Conservation (phyloP, 169 alveolate genomes). For the Plasmodium vinckei region DNA sequence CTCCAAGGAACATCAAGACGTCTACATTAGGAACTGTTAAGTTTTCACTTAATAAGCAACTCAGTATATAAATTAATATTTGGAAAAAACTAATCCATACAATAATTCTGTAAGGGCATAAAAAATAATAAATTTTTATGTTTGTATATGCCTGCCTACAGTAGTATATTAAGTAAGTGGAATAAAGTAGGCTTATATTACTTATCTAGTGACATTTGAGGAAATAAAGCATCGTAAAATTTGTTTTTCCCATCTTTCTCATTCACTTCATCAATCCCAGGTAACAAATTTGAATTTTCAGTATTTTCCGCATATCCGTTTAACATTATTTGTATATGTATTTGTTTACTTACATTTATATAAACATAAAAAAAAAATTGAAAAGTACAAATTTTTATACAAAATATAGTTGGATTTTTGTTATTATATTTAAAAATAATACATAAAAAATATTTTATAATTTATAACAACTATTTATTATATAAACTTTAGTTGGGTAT, state of each 20-base stretch:
- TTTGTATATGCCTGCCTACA: background rate
- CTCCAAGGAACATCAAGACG: conserved; percentile 65
- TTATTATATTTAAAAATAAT: too few species aligned
- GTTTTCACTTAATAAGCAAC: conserved; percentile 71
- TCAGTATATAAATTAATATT: conserved; percentile 59
- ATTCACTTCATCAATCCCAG: conserved; percentile 29
- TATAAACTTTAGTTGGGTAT: too few species aligned
- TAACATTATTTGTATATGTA: conserved; percentile 21
- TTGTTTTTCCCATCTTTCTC: conserved; percentile 13
- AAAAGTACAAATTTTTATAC: too few species aligned
- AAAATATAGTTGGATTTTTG: too few species aligned
- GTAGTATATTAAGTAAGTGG: too few species aligned
- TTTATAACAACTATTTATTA: too few species aligned
- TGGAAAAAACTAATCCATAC: conserved; percentile 70
- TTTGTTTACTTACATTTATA: background rate
- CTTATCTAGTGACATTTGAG: conserved; percentile 57
- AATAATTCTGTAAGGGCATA: conserved; percentile 30
- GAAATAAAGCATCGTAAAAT: conserved; percentile 33
- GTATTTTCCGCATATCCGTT: conserved; percentile 19
- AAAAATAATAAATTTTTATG: background rate
- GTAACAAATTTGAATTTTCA: background rate
- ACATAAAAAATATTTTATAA: too few species aligned
- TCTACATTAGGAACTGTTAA: conserved; percentile 47
- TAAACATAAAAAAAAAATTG: background rate
- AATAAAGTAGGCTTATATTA: too few species aligned